Conservation (phyloP, 139 green algal genomes). For the Volvox reticuliferus region DNA sequence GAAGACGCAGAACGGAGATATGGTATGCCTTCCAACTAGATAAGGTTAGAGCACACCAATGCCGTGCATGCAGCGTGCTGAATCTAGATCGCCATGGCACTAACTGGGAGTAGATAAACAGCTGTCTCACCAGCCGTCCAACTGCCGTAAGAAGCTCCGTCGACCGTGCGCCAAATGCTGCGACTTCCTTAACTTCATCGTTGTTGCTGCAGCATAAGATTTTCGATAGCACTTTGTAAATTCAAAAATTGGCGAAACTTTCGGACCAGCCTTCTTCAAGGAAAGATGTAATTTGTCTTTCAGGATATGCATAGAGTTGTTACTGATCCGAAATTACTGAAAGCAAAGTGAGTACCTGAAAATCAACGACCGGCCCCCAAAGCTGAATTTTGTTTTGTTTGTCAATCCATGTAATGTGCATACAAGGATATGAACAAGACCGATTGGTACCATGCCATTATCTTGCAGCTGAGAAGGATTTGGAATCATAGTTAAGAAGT, state of each 20-base stretch:
- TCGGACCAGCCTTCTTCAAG: too few relatives aligned
- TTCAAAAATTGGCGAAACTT: too few relatives aligned
- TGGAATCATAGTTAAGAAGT: too few relatives aligned
- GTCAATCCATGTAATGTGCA: not conserved
- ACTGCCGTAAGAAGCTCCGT: slow-evolving; percentile 8
- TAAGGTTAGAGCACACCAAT: too few relatives aligned
- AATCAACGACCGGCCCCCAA: not conserved
- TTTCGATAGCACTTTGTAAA: too few relatives aligned
- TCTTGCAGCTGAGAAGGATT: not conserved
- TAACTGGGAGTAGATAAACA: too few relatives aligned
- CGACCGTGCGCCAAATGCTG: not conserved
- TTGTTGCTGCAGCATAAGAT: not conserved
- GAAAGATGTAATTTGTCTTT: too few relatives aligned
- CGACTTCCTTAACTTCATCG: not conserved
- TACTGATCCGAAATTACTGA: not conserved
- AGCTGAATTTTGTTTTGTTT: not conserved
- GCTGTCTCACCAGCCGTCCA: not conserved
- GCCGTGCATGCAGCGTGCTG: too few relatives aligned
- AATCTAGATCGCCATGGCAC: too few relatives aligned
- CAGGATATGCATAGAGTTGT: not conserved
- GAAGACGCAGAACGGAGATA: not conserved
- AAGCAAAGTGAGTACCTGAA: not conserved
- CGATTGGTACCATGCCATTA: not conserved
- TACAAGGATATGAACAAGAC: slow-evolving; percentile 6
- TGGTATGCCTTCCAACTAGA: too few relatives aligned